Base-by-base conservation (phyloP, 495 filamentous ascomycete genomes). In the Articulospora tetracladia region DNA sequence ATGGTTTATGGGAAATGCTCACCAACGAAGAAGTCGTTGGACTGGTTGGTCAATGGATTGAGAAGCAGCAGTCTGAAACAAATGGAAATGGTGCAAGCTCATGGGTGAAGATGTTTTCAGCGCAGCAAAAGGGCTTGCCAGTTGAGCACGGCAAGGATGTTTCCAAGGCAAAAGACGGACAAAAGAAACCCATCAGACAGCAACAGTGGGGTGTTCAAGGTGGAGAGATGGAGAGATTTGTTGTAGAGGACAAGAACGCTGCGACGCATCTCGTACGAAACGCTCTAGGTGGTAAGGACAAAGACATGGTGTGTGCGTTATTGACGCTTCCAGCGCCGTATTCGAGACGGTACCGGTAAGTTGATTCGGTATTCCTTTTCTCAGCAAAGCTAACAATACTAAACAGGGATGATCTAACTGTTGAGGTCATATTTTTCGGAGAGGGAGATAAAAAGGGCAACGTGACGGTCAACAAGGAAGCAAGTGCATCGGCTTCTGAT, bases 1-100 rank as follows among this genome's bases (percentile, higher is more conserved):
- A 99, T 68, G 95, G 95, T 1, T 79, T 99, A 13, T 99, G 95
- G 94, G 95, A 99, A 75, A 98, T 98, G 93, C 78, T 99, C 53
- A 97, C 90, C 53, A 99, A 97, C 69, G 95, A 99, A 69, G 95
- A 99, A 75, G 95, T 97, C 1, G 87, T 99, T 50, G 95, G 95
- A 0, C 80, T 99, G 7, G 95, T 99, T 13, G 95, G 93, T 2
- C 89, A 93, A 70, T 99, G 95, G 95, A 80, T 99, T 36, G 93
- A 99, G 68, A 80, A 85, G 48, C 88, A 92, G 65, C 73, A 79
- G 50, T 68, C 74, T 17, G 54, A 71, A 63, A 69, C 62, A 54
- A 72, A 64, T 53, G 66, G 68, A 27, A 79, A 74, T 62, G 75
- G 70, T 36, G 68, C 71, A 32, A 73, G 72, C 26, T 73, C 77